phyloP scores from a whole-genome alignment of 2,329 filamentous ascomycete genomes.

The Cordyceps fumosorosea region DNA sequence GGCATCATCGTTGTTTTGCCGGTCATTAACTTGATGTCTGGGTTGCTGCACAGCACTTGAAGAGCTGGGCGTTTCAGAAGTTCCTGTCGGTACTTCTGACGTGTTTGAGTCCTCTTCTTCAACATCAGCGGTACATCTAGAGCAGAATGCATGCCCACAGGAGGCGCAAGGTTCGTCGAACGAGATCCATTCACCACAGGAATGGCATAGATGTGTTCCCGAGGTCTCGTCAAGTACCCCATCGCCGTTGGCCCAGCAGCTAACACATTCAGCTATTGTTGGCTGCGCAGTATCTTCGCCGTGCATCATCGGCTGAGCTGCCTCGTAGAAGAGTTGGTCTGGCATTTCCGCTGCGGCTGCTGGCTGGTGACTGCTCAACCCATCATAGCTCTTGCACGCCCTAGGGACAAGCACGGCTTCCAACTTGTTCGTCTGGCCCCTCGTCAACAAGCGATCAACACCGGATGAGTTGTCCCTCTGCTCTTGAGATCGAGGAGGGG shows the following conservation, averaged over 20 bases:
- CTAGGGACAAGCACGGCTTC: background rate
- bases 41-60: background rate
- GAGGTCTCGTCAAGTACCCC: background rate
- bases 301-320: no score
- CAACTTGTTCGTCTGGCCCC: background rate
- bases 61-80: background rate
- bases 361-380: background rate
- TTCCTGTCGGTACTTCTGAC: background rate
- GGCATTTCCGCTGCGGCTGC: background rate
- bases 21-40: background rate
- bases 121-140: conserved; percentile 35
- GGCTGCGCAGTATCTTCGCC: background rate
- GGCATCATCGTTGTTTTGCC: background rate
- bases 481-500: background rate
- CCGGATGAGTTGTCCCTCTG: background rate
- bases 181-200: conserved; percentile 38
- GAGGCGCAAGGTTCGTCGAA: conserved; percentile 35
- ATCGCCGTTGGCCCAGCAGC: conserved; percentile 1
- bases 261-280: background rate
- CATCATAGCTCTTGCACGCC: background rate
- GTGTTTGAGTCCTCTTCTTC: background rate
- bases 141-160: conserved; percentile 46
- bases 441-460: background rate
- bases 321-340: background rate
- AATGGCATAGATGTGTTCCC: conserved; percentile 39